Evolutionary conservation across 2,329 filamentous ascomycete species (phyloP).

Genomic region (Fusarium aywerte): DNA sequence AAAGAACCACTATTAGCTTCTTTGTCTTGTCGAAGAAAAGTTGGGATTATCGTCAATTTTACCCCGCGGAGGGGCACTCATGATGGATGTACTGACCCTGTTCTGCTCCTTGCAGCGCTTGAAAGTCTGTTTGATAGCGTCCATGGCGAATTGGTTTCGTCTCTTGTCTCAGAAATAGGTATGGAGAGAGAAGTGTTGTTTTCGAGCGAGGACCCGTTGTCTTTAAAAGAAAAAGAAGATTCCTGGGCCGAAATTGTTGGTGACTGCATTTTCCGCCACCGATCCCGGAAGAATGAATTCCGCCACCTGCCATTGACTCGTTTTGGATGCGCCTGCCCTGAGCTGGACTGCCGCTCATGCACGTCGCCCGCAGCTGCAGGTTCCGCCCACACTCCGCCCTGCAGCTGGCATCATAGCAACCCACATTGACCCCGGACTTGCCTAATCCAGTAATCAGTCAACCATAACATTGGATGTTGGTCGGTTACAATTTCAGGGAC

Average conservation of each 20-base stretch:
- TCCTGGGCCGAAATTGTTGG: constrained; percentile 18
- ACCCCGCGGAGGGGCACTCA: constrained; percentile 48
- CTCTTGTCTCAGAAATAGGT: constrained; percentile 10
- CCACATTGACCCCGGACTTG: constrained; percentile 44
- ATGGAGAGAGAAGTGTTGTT: not conserved
- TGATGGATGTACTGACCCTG: constrained; percentile 57
- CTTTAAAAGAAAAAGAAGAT: constrained; percentile 35
- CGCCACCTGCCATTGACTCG: constrained; percentile 39
- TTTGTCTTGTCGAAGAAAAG: constrained; percentile 1
- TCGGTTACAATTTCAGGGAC: constrained; percentile 18
- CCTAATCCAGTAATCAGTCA: constrained; percentile 43
- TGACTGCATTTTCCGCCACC: constrained; percentile 42
- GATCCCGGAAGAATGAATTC: constrained; percentile 48
- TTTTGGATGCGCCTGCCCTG: not conserved
- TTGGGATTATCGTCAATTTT: constrained; percentile 16
- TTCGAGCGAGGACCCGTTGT: constrained; percentile 14
- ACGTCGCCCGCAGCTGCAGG: constrained; percentile 33
- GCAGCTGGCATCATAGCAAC: constrained; percentile 31
- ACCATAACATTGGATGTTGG: constrained; percentile 11
- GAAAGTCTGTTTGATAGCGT: constrained; percentile 69
- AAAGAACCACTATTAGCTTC: constrained; percentile 37
- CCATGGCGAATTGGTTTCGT: constrained; percentile 56
- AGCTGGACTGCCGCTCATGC: constrained; percentile 34
- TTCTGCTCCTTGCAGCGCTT: constrained; percentile 68
- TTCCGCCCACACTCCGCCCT: constrained; percentile 39